Conservation (phyloP, 345 rosid species). For the Rhizophora mangle region DNA sequence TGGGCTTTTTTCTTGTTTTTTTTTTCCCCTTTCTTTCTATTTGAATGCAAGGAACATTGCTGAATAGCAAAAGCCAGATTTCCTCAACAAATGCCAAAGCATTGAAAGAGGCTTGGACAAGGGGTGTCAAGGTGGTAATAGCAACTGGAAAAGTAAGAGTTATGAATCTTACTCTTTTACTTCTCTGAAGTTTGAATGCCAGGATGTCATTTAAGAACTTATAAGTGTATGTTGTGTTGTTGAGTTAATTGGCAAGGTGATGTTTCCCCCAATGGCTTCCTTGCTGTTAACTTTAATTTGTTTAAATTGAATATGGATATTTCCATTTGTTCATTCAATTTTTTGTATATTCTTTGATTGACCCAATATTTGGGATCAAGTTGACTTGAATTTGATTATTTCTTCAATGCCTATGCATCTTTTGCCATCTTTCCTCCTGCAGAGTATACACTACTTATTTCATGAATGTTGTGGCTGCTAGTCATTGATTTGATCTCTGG, state of each 20-base stretch:
- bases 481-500: conserved; percentile 23
- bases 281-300: too few relatives aligned
- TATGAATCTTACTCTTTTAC: conserved; percentile 2
- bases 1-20: background rate
- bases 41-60: conserved; percentile 61
- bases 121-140: conserved; percentile 87
- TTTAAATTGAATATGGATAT: too few relatives aligned
- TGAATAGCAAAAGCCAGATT: conserved; percentile 75
- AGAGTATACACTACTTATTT: conserved; percentile 2
- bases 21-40: background rate
- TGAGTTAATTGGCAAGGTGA: too few relatives aligned
- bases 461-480: conserved; percentile 15
- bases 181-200: conserved; percentile 11
- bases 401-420: background rate
- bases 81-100: conserved; percentile 67
- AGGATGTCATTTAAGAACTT: background rate
- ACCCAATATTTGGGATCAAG: background rate
- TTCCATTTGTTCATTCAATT: too few relatives aligned
- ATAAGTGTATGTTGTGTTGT: background rate
- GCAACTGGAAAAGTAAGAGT: conserved; percentile 86
- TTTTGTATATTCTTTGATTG: background rate
- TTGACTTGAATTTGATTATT: conserved; percentile 1
- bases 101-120: conserved; percentile 73
- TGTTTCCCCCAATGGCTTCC: too few relatives aligned
- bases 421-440: background rate